A percentile compares a stretch with the other conserved stretches of the same genome.
Conservation (phyloP, 768 basidiomycete genomes). For the Boletus edulis region DNA sequence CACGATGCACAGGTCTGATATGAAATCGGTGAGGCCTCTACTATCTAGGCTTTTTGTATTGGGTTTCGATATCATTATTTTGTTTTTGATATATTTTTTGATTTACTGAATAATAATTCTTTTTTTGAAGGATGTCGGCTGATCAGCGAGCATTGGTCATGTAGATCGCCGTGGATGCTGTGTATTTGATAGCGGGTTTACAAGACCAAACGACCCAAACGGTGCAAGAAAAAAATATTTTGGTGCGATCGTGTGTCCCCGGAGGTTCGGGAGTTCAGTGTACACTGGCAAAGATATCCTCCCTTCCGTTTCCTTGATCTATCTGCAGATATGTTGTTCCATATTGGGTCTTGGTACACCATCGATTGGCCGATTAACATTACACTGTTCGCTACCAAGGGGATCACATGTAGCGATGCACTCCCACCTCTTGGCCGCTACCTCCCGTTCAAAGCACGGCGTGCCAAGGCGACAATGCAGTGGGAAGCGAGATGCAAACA, state of each 20-base stretch:
- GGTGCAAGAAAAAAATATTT: not conserved
- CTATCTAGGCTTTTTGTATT: not conserved
- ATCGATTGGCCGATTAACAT: no score
- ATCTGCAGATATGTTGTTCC: no score
- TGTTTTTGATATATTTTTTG: not conserved
- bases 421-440: not conserved
- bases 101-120: not conserved
- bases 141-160: conserved; percentile 11
- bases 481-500: not conserved
- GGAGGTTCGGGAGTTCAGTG: no score
- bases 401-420: not conserved
- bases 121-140: not conserved
- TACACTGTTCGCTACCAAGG: no score
- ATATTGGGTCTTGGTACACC: no score
- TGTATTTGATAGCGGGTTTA: not conserved
- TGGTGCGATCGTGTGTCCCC: not conserved
- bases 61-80: not conserved
- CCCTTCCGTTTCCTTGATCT: no score
- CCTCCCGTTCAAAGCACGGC: not conserved
- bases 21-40: conserved; percentile 17
- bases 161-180: conserved; percentile 12
- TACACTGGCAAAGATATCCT: no score
- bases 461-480: not conserved
- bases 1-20: conserved; percentile 11
- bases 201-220: not conserved